Base-by-base conservation (phyloP, 805 yeast species). In the Pichia cabralensis region DNA sequence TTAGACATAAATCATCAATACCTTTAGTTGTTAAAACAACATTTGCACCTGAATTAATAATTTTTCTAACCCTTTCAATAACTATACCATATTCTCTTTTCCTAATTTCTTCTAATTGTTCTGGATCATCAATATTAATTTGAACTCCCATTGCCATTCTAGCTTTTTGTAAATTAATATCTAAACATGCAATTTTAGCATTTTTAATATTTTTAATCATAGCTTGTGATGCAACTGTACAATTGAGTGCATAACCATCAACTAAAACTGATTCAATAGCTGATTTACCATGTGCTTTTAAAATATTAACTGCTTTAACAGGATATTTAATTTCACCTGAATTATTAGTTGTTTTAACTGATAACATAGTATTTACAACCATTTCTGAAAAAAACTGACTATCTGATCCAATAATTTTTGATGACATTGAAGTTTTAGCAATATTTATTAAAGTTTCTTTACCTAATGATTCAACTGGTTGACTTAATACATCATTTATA, bases 91-190 rank as follows among this genome's bases (percentile, higher is more conserved):
- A 76, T 63, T 86, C 96, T 50, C 95, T 74, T 56, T 82, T 76
- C 52, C 96, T 71, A 47, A 86, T 84, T 49, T 83, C 82, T 64
- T 92, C 99, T 48, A 92, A 71, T 39, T 56, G 60, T 49, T 92
- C 96, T 27, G 99, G 98, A 57, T 92, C 96, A 49, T 84, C 95
- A 53, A 92, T 85, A 55, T 88, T 88, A 59, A 92, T 83, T 59
- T 86, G 94, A 34, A 92, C 97, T 36, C 99, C 99, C 76, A 92
- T 76, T 27, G 96, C 96, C 96, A 92, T 85, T 55, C 88, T 76
- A 3, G 95, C 92, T 58, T 88, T 89, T 58, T 94, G 98, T 53
- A 92, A 66, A 61, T 94, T 89, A 59, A 92, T 73, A 61, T 86
- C 96, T 51, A 86, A 67, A 46, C 85, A 76, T 3, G 96, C 96